phyloP scores from a whole-genome alignment of 148 eudicot species.

The Chenopodium suecicum region DNA sequence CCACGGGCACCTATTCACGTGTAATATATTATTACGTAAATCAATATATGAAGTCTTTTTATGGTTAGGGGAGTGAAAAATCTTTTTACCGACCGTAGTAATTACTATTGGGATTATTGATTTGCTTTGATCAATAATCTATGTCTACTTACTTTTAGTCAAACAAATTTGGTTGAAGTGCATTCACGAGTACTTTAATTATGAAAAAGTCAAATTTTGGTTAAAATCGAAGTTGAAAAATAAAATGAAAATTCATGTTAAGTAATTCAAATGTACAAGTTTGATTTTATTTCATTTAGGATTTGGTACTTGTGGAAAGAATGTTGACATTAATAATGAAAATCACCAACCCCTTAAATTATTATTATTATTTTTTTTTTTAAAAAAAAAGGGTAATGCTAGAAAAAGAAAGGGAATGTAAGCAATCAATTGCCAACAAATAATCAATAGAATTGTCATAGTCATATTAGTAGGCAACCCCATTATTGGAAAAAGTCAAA shows the following conservation, averaged over 20 bases:
- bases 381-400: neutral
- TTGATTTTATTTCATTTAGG: neutral
- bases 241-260: neutral
- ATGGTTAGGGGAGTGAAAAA: no score
- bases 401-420: neutral
- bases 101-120: neutral
- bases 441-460: conserved; percentile 8
- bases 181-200: neutral
- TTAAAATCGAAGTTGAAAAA: neutral
- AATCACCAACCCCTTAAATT: neutral
- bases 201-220: conserved; percentile 3
- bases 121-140: neutral
- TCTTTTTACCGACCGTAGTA: neutral
- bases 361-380: no score
- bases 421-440: conserved; percentile 7
- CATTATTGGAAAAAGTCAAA: conserved; percentile 13
- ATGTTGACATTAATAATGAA: conserved; percentile 1
- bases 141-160: neutral
- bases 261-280: neutral
- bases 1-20: no score
- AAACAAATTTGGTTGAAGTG: neutral
- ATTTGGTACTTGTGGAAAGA: neutral
- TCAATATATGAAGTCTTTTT: no score
- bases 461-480: conserved; percentile 15
- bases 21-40: no score